Conservation (phyloP, 148 eudicot genomes). For the Chenopodium suecicum region DNA sequence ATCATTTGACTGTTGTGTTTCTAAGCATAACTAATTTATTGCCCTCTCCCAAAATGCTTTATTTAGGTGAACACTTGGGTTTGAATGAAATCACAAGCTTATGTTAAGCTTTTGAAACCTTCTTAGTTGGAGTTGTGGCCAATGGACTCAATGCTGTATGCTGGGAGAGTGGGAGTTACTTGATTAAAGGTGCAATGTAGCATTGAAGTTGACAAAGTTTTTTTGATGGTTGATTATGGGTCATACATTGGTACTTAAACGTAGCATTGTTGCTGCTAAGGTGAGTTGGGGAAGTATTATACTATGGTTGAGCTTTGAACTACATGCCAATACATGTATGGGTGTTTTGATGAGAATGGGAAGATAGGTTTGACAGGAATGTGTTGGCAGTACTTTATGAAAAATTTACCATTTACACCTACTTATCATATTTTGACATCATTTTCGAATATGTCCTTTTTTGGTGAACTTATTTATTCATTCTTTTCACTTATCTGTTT, state of each 20-base stretch:
- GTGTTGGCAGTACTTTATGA: background rate
- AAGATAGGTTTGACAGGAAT: background rate
- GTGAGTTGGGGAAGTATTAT: background rate
- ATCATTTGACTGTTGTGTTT: background rate
- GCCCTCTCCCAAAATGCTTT: background rate
- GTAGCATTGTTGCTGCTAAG: background rate
- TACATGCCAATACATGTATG: background rate
- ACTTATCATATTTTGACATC: background rate
- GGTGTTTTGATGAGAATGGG: background rate
- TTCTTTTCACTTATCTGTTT: too few relatives aligned
- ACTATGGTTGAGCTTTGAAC: background rate
- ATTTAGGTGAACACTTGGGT: background rate
- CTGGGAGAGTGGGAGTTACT: background rate
- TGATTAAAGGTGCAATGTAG: background rate
- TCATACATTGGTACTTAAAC: background rate
- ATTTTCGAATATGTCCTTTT: slow-evolving; percentile 1
- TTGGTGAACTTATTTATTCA: background rate
- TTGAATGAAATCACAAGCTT: background rate
- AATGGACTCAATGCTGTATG: too few relatives aligned
- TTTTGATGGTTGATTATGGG: background rate
- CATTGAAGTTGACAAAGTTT: background rate
- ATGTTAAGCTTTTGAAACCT: background rate
- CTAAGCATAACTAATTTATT: background rate
- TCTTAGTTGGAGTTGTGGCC: background rate
- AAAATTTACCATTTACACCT: background rate